A percentile compares a stretch with the other conserved stretches of the same genome.
Conservation (phyloP, 2,329 filamentous ascomycete species). For the Penicillium polonicum region DNA sequence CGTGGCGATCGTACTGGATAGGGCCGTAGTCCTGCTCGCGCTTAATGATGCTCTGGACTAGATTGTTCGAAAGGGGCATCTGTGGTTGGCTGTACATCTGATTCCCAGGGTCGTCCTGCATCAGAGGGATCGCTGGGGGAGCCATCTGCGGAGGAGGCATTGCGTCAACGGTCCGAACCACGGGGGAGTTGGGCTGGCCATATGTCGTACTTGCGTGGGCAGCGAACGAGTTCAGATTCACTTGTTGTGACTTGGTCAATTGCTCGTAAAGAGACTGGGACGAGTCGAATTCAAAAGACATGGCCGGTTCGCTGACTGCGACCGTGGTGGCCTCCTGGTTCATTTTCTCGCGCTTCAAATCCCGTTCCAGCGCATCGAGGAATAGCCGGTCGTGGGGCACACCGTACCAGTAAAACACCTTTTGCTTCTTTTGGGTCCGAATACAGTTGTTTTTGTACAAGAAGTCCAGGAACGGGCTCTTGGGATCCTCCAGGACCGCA, state of each 20-base stretch:
- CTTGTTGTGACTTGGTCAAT: conserved; percentile 98
- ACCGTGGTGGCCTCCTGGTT: conserved; percentile 95
- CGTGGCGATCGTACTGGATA: conserved; percentile 88
- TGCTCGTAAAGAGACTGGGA: conserved; percentile 99
- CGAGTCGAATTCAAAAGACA: conserved; percentile 99
- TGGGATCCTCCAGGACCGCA: conserved; percentile 96
- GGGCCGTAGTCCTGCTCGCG: conserved; percentile 81
- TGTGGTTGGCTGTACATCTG: conserved; percentile 64
- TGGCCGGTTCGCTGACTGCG: conserved; percentile 91
- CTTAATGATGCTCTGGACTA: conserved; percentile 76
- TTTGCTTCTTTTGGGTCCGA: conserved; percentile 99
- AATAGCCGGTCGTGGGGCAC: conserved; percentile 97
- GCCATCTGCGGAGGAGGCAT: conserved; percentile 93
- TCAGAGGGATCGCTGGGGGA: conserved; percentile 57
- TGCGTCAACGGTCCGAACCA: conserved; percentile 80
- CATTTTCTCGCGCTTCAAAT: conserved; percentile 99
- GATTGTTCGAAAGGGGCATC: conserved; percentile 67
- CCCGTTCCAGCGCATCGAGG: conserved; percentile 93
- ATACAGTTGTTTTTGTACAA: conserved; percentile 99
- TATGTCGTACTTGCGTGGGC: conserved; percentile 67
- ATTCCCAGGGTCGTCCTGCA: conserved; percentile 62
- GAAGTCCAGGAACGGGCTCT: conserved; percentile 97
- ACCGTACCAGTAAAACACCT: conserved; percentile 99
- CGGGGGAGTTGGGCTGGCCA: conserved; percentile 77
- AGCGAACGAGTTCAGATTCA: conserved; percentile 94